Percentiles rank a stretch among this genome's conserved stretches.
These are phyloP conservation scores for Moelleriella libera DNA, from an alignment of 2,329 filamentous ascomycete species.

Conservation along the genomic window DNA sequence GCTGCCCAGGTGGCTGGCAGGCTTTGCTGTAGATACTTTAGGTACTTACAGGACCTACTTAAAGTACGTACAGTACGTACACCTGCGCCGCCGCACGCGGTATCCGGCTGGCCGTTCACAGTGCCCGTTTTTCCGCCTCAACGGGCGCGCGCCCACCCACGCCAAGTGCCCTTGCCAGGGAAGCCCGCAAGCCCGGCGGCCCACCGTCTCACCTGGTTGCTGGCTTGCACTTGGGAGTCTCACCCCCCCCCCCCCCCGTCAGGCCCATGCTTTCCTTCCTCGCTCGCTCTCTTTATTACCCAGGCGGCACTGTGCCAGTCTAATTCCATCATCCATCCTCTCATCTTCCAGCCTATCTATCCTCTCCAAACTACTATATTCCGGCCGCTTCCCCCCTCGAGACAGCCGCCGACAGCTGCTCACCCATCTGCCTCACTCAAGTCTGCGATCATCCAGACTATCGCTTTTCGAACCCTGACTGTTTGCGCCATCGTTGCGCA, in stretches of 20 bases:
- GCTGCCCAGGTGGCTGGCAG: no score
- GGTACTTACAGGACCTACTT: no score
- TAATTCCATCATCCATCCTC: not conserved
- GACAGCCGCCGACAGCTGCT: not conserved
- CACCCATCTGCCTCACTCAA: not conserved
- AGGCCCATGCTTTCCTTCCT: not conserved
- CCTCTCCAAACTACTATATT: not conserved
- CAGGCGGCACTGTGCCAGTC: not conserved
- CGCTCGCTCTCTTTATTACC: not conserved
- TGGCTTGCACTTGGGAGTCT: not conserved
- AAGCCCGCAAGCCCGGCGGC: slow-evolving; percentile 1
- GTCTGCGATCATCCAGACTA: no score
- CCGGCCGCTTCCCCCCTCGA: not conserved
- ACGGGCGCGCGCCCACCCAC: not conserved
- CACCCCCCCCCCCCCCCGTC: not conserved
- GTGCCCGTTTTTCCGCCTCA: not conserved
- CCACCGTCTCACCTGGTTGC: slow-evolving; percentile 3
- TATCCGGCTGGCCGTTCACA: not conserved
- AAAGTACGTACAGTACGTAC: no score
- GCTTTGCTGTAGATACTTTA: no score
- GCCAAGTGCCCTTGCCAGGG: slow-evolving; percentile 2
- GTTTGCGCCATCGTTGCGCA: no score
- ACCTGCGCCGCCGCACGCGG: not conserved
- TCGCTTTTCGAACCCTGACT: no score
- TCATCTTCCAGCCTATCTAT: not conserved